Base-by-base conservation (phyloP, 2,329 filamentous ascomycete genomes). In the Fusarium vanettenii region DNA sequence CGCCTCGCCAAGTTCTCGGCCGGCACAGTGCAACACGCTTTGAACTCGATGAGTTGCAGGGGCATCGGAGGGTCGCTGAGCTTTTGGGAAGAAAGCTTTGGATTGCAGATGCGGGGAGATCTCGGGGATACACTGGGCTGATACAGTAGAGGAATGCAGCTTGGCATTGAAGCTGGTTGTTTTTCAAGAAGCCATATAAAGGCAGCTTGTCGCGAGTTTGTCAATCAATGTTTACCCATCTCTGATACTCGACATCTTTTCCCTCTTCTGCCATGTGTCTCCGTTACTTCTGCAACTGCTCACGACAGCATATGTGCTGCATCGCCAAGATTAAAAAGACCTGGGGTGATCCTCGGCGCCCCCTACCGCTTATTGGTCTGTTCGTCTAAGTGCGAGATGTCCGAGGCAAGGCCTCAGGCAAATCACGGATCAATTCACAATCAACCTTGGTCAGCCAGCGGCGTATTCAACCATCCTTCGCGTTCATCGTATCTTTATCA, bases 351-450 rank as follows among this genome's bases (percentile, higher is more conserved):
- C 31, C 16, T 27, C 33, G 35, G 27, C 25, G 18, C 37, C 27
- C 45, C 56, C 29, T 45, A 16, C 39, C 50, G 20, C 60, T 63
- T 18, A 71, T 71, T 71, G 69, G 67, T 16, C 25, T 35, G 50
- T 29, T 57, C 65, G 43, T 43, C 45, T 39, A 56, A 57, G 33
- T 31, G 18, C 48, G 48, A 52, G 18, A 52, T 29, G 48, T 18
- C 48, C 25, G 27, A 52, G 27, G 48, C 27, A 61, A 25, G 14
- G 62, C 55, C 39, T 68, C 39, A 59, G 39, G 39, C 39, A 43
- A 39, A 60, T 41, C 56, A 37, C 16, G 43, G 43, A 25, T 20
- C n/a, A 39, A 11, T 59, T 59, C 29, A 25, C 25, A 41, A 64
- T 22, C 55, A 33, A 48, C 22, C 18, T 59, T 16, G 57, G 57